Conservation (phyloP, 1,284 basidiomycete genomes). For the Fistulina hepatica region DNA sequence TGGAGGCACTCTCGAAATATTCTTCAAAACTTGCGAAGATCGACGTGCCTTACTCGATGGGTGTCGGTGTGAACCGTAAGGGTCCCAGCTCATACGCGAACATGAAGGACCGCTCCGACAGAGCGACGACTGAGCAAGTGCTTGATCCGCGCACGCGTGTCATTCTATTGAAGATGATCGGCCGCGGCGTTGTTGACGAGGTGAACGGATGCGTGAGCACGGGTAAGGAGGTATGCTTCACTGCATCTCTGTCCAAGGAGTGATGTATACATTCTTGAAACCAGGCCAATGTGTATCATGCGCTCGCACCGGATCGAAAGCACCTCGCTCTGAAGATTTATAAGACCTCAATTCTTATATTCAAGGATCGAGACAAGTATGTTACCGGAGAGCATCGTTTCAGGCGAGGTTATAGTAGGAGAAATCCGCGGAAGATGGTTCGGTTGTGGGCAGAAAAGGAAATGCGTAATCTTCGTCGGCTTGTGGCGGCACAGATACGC, state of each 20-base stretch:
- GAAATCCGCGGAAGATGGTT: conserved; percentile 98
- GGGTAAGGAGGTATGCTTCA: conserved; percentile 76
- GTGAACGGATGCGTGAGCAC: conserved; percentile 93
- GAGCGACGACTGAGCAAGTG: conserved; percentile 92
- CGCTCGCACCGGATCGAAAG: conserved; percentile 47
- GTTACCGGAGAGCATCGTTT: conserved; percentile 91
- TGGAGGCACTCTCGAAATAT: conserved; percentile 61
- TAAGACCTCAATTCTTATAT: conserved; percentile 95
- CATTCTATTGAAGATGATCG: conserved; percentile 90
- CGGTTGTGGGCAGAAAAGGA: conserved; percentile 99
- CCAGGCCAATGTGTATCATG: conserved; percentile 92
- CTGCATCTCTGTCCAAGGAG: not conserved
- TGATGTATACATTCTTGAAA: not conserved
- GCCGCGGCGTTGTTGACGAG: conserved; percentile 73
- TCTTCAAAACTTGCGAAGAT: conserved; percentile 59
- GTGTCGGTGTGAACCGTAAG: conserved; percentile 80
- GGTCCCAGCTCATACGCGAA: conserved; percentile 79
- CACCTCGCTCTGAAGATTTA: conserved; percentile 94
- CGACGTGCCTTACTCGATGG: conserved; percentile 65
- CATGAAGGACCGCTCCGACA: conserved; percentile 86
- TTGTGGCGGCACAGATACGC: conserved; percentile 72
- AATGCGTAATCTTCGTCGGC: conserved; percentile 86
- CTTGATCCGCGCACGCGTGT: conserved; percentile 84
- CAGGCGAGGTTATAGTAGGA: conserved; percentile 82
- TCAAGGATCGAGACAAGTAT: conserved; percentile 95